Evolutionary conservation across 305 asterid species (phyloP), one percentile per base, ranked within the genome.

Genomic region (Fraxinus sp.): DNA sequence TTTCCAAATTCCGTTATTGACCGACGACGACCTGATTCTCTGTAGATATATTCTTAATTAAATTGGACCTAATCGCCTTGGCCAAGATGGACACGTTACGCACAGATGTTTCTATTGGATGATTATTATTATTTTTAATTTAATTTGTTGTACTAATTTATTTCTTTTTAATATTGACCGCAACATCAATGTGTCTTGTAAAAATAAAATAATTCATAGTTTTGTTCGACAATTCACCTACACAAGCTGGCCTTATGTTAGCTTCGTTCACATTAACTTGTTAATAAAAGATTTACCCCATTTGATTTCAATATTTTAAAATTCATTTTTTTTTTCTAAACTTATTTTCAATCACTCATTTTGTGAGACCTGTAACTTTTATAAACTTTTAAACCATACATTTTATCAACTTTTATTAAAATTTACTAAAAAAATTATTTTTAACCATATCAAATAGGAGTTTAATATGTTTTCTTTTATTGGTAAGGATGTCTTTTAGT

Each of bases 1-100:
- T 33, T 46, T 57, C 24, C 18, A 52, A 49, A 80, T 49, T 37
- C 72, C 39, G 79, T 72, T 49, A 57, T 80, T 72, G 83, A 80
- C 83, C 57, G 3, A 73, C 10, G 66, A 74, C 14, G 75, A 81
- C 71, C 46, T 32, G 10, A 16, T 66, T 66, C 14, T 22, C 14
- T 9, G 7, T 11, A 7, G 13, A 64, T 7, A 7, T 22, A 7
- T 20, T 18, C 28, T 62, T 62, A 62, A 20, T 62, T 20, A 62
- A 62, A 62, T 62, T 22, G 16, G 30, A 18, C 71, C 28, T 59
- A 59, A 20, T 62, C 20, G 73, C 18, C 26, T 66, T 24, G 35
- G 35, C n/a, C 0, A 5, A 24, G 3, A 24, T 26, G 35, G 73
- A 26, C 73, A 66, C 73, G 74, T 66, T 66, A 66, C 26, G 11